These are phyloP conservation scores for Brasilioporus rufonigricans DNA, from an alignment of 768 basidiomycete species.

Conservation along the genomic window DNA sequence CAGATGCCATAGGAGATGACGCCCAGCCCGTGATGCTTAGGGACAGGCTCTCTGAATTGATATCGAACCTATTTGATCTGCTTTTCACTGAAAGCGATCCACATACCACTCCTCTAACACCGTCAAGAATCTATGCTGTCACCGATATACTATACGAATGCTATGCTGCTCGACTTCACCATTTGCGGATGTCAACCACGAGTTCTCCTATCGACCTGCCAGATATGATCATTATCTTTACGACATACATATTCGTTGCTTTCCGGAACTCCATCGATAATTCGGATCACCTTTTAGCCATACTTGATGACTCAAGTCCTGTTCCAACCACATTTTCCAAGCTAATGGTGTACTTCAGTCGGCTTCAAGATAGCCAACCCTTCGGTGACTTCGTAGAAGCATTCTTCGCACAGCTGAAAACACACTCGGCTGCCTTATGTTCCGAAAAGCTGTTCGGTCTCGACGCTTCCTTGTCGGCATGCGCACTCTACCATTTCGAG, in stretches of 20 bases:
- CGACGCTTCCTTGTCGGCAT: conserved; percentile 53
- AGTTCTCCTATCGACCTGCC: conserved; percentile 17
- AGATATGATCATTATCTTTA: conserved; percentile 25
- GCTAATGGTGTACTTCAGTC: conserved; percentile 24
- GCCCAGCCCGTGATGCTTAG: conserved; percentile 7
- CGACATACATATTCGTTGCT: conserved; percentile 18
- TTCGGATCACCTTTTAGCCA: conserved; percentile 16
- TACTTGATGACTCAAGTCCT: conserved; percentile 30
- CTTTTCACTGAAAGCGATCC: conserved; percentile 10
- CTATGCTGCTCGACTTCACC: conserved; percentile 18
- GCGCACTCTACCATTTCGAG: conserved; percentile 48
- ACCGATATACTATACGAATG: conserved; percentile 30
- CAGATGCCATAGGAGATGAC: not conserved
- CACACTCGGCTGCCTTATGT: conserved; percentile 31
- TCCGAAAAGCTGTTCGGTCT: conserved; percentile 36
- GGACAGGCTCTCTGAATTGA: conserved; percentile 19
- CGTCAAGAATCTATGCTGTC: conserved; percentile 10
- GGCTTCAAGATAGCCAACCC: conserved; percentile 6
- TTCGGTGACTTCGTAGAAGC: conserved; percentile 16
- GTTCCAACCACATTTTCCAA: conserved; percentile 30
- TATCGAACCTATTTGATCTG: conserved; percentile 23
- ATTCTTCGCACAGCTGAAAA: conserved; percentile 25
- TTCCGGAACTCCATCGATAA: conserved; percentile 8
- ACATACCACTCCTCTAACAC: not conserved
- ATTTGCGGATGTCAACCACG: conserved; percentile 3